Evolutionary conservation across 352 stramenopile species (phyloP).

Genomic region (Globisporangium apiculatum): DNA sequence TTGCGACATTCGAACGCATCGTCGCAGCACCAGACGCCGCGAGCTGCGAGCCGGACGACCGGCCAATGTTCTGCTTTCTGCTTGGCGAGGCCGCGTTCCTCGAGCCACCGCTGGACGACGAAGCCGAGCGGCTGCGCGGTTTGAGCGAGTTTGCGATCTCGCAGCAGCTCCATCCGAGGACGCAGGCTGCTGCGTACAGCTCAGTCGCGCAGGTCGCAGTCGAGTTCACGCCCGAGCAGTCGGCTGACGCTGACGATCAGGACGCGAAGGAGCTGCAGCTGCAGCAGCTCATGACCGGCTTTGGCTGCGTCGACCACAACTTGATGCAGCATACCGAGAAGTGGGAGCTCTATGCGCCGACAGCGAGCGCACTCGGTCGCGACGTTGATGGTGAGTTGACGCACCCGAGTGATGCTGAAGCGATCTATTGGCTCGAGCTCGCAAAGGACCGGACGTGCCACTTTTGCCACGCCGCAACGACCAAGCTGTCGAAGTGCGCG

Average conservation of each 20-base stretch:
- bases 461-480: constrained; percentile 40
- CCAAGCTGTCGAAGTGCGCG: constrained; percentile 56
- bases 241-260: constrained; percentile 19
- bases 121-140: constrained; percentile 46
- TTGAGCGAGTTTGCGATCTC: constrained; percentile 79
- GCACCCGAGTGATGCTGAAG: constrained; percentile 41
- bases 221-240: constrained; percentile 43
- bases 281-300: constrained; percentile 58
- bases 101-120: constrained; percentile 28
- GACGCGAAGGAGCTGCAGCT: constrained; percentile 29
- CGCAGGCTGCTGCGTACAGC: constrained; percentile 33
- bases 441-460: constrained; percentile 61
- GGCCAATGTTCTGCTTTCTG: constrained; percentile 58
- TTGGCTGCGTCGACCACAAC: constrained; percentile 67
- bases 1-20: constrained; percentile 33
- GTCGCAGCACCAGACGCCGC: constrained; percentile 21
- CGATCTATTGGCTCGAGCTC: constrained; percentile 53
- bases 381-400: constrained; percentile 32
- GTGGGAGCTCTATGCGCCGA: constrained; percentile 64
- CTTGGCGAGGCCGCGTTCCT: constrained; percentile 70
- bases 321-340: constrained; percentile 80
- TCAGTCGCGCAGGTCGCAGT: constrained; percentile 63
- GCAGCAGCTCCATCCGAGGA: constrained; percentile 49
- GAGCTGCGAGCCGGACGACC: constrained; percentile 15
- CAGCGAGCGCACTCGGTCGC: constrained; percentile 30